Conservation (phyloP, 352 stramenopile species). For the Pythium biforme region DNA sequence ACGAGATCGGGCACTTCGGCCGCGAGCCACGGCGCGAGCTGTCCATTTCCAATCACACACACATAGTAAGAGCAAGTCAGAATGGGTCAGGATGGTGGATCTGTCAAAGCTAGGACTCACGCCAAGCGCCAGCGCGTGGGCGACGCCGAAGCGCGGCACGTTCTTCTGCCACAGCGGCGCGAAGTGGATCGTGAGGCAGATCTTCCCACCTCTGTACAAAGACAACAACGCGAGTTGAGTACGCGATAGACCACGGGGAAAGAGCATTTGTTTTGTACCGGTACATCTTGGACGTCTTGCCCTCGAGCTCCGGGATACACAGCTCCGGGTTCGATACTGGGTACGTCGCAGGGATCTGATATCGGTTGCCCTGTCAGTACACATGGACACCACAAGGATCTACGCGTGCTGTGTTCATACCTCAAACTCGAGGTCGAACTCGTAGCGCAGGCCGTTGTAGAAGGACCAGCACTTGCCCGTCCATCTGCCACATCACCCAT, state of each 20-base stretch:
- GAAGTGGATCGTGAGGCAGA: slow-evolving; percentile 89
- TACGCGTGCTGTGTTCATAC: slow-evolving; percentile 21
- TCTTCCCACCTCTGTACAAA: slow-evolving; percentile 64
- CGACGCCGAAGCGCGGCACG: slow-evolving; percentile 82
- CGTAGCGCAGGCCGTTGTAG: slow-evolving; percentile 81
- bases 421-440: slow-evolving; percentile 88
- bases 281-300: slow-evolving; percentile 92
- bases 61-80: background rate
- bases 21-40: slow-evolving; percentile 86
- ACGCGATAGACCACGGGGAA: too few species aligned
- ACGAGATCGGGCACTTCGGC: slow-evolving; percentile 86
- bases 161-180: slow-evolving; percentile 90
- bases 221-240: background rate
- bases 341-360: slow-evolving; percentile 77
- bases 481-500: slow-evolving; percentile 33
- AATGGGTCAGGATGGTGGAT: background rate
- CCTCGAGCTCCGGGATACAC: slow-evolving; percentile 85
- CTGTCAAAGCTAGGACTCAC: slow-evolving; percentile 32
- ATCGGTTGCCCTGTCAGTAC: too few species aligned
- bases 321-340: slow-evolving; percentile 80
- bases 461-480: slow-evolving; percentile 89
- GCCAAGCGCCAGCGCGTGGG: slow-evolving; percentile 80
- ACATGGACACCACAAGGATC: too few species aligned
- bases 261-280: slow-evolving; percentile 29
- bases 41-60: background rate